These are phyloP conservation scores for Sextonia rubra DNA, from an alignment of 164 flowering plant species.

Conservation along the genomic window DNA sequence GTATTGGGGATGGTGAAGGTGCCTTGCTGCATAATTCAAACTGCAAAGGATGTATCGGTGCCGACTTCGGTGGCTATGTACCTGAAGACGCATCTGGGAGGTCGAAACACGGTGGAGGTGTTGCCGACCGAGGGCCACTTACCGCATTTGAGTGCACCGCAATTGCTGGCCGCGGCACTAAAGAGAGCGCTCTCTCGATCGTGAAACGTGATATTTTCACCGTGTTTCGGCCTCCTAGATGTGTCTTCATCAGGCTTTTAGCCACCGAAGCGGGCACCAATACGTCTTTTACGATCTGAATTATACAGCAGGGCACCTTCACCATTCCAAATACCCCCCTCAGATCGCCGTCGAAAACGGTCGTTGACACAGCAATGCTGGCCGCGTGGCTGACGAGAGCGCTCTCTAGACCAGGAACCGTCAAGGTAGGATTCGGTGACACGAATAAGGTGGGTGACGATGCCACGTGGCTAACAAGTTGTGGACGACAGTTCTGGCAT, in stretches of 20 bases:
- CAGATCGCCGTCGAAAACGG: too few relatives aligned
- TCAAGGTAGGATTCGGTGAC: background rate
- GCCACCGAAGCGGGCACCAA: too few relatives aligned
- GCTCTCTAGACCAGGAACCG: too few relatives aligned
- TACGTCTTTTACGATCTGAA: too few relatives aligned
- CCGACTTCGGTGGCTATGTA: conserved; percentile 76
- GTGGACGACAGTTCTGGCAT: conserved; percentile 14
- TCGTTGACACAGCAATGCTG: too few relatives aligned
- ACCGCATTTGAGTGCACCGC: conserved; percentile 89
- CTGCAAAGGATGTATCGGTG: conserved; percentile 73
- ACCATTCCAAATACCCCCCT: too few relatives aligned
- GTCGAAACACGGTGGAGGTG: conserved; percentile 60
- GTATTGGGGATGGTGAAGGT: conserved; percentile 58
- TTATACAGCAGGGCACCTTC: too few relatives aligned
- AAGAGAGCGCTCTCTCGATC: conserved; percentile 55
- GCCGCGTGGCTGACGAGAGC: too few relatives aligned
- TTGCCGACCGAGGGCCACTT: conserved; percentile 80
- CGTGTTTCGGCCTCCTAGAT: too few relatives aligned
- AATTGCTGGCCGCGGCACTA: conserved; percentile 46
- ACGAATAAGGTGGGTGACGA: background rate
- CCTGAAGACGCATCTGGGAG: conserved; percentile 63
- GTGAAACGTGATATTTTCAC: background rate
- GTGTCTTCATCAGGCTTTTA: too few relatives aligned
- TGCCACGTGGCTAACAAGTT: conserved; percentile 30
- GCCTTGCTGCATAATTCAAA: conserved; percentile 86